phyloP scores from a whole-genome alignment of 2,329 filamentous ascomycete species.

The Phoma sp. region DNA sequence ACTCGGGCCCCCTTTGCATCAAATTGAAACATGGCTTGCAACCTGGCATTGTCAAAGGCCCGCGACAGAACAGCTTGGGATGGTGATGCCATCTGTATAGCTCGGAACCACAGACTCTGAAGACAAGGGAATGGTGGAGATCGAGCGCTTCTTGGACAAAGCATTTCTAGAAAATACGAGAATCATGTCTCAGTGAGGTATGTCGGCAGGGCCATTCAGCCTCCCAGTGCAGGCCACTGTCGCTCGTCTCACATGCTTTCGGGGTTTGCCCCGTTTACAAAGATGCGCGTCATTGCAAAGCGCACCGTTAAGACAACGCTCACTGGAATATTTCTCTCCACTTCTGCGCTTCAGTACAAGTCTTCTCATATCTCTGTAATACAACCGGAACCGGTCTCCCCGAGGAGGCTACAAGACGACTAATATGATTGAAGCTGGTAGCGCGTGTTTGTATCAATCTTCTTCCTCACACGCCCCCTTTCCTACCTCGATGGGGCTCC shows the following conservation, averaged over 20 bases:
- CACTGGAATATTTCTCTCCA: not conserved
- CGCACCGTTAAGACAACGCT: not conserved
- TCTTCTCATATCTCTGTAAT: not conserved
- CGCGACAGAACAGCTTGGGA: too few relatives aligned
- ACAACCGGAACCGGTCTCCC: not conserved
- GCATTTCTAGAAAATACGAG: not conserved
- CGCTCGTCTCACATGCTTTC: slow-evolving; percentile 12
- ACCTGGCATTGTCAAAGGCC: too few relatives aligned
- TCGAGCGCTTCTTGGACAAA: not conserved
- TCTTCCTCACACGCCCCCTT: not conserved
- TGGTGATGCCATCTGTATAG: too few relatives aligned
- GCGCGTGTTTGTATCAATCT: not conserved
- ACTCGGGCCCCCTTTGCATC: too few relatives aligned
- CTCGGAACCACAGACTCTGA: not conserved
- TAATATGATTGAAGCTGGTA: not conserved
- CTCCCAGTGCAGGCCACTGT: not conserved
- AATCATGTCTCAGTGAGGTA: slow-evolving; percentile 7
- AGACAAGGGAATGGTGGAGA: not conserved
- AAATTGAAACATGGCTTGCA: too few relatives aligned
- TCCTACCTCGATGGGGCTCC: not conserved
- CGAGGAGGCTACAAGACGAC: not conserved
- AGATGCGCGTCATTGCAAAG: not conserved
- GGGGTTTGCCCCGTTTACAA: not conserved
- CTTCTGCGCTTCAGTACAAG: not conserved
- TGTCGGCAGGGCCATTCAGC: not conserved